Evolutionary conservation across 768 basidiomycete species (phyloP), one percentile per base, ranked within the genome.

Genomic region (Hygrocybe coccinea): DNA sequence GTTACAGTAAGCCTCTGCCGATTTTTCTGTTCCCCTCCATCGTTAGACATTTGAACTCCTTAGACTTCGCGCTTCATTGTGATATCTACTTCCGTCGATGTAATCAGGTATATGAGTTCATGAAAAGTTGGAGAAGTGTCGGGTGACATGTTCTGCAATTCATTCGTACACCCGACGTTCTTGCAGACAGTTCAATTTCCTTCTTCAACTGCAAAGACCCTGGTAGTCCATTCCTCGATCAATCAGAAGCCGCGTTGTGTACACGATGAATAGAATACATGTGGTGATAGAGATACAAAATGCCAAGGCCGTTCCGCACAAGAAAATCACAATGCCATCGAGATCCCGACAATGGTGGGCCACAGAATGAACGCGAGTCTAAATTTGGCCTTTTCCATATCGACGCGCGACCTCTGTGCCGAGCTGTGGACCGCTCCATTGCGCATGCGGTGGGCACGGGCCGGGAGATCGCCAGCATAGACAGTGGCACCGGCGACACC

Each of bases 331-430:
- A 82, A 61, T 4, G 81, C 80, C 77, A 85, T 76, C 35, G 78
- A 75, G 44, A 83, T 66, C 2, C 82, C 84, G 52, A 84, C 70
- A 50, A 84, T 63, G 6, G 79, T 74, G 34, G 82, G 81, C 79
- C 82, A 83, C 21, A 79, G 65, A 57, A 83, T 70, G 54, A 79
- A 81, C 56, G 79, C 71, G 46, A 81, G 56, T 9, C 74, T 66
- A 63, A 81, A 79, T 59, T 74, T 77, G 57, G 74, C 62, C 60
- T 65, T 68, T 50, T 72, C 74, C 17, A 70, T 56, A 50, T 73
- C 65, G 19, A 71, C 43, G 6, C 66, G 63, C 17, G 60, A 57
- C 2, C 62, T 62, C 29, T 64, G 62, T 50, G 57, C 67, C 35
- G 59, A 62, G 51, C 59, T 59, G 11, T 35, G 19, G 25, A 29